phyloP scores from a whole-genome alignment of 2,329 filamentous ascomycete species.

The Pseudocercospora musae region DNA sequence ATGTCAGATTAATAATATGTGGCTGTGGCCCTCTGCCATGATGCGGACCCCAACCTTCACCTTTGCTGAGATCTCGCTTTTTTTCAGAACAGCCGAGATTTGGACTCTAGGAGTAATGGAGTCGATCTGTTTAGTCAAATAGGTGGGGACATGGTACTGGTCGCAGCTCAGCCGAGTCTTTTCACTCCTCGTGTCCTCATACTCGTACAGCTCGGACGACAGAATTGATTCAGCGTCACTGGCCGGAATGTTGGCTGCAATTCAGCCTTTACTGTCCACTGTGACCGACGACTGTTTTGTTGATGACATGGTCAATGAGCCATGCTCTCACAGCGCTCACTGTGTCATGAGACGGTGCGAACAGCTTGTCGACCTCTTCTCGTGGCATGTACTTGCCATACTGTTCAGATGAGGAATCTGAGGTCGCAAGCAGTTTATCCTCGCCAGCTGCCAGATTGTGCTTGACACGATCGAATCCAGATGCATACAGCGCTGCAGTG shows the following conservation, averaged over 20 bases:
- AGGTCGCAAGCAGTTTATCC: conserved; percentile 33
- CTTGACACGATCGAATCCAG: conserved; percentile 1
- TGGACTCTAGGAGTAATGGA: conserved; percentile 53
- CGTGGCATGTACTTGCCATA: conserved; percentile 37
- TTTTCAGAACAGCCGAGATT: conserved; percentile 32
- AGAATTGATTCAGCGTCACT: conserved; percentile 40
- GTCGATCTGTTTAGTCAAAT: conserved; percentile 50
- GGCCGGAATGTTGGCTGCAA: conserved; percentile 39
- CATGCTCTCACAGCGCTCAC: conserved; percentile 38
- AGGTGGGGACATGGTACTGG: conserved; percentile 37
- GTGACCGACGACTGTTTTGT: conserved; percentile 29
- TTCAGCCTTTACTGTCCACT: conserved; percentile 37
- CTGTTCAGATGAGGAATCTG: conserved; percentile 31
- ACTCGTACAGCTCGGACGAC: conserved; percentile 39
- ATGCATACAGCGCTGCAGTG: not conserved
- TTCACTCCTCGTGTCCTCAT: not conserved
- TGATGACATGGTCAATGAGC: conserved; percentile 35
- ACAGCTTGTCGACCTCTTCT: conserved; percentile 40
- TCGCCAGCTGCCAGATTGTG: conserved; percentile 22
- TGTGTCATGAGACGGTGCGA: conserved; percentile 36
- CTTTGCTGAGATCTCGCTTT: conserved; percentile 7
- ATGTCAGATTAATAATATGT: not conserved
- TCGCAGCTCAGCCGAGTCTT: conserved; percentile 36
- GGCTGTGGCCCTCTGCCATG: not conserved
- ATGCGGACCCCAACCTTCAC: not conserved